Evolutionary conservation across 306 rosid species (phyloP).

Genomic region (Amphicarpaea edgeworthii): DNA sequence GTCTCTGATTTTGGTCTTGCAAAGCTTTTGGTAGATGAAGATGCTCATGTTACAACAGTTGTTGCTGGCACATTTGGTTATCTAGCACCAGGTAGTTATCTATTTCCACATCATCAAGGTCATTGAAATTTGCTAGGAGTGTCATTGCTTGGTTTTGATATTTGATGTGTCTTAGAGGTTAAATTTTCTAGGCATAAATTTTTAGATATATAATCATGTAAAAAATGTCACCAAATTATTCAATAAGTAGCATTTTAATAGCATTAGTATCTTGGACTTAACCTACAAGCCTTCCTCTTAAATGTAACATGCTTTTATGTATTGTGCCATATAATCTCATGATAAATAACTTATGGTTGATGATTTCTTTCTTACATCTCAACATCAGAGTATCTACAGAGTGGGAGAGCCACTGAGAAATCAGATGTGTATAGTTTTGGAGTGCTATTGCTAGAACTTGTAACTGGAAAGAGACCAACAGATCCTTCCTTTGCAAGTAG

Average conservation of each 20-base stretch:
- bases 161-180: not conserved
- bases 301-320: not conserved
- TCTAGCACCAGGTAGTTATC: conserved; percentile 83
- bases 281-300: not conserved
- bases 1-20: conserved; percentile 97
- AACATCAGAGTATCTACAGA: conserved; percentile 84
- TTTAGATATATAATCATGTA: not conserved
- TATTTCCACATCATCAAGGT: not conserved
- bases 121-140: not conserved
- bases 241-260: not conserved
- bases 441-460: conserved; percentile 90
- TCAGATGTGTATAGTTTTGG: conserved; percentile 97
- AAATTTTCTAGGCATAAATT: not conserved
- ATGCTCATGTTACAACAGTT: conserved; percentile 93
- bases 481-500: conserved; percentile 84
- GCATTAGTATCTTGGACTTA: not conserved
- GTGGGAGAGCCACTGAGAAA: conserved; percentile 93
- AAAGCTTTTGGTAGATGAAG: conserved; percentile 93
- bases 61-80: conserved; percentile 99
- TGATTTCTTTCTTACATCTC: conserved; percentile 1
- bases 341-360: not conserved
- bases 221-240: not conserved
- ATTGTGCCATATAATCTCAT: not conserved
- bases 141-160: not conserved
- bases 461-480: conserved; percentile 97